Percentiles rank a stretch among this genome's conserved stretches.
These are phyloP conservation scores for Cryphonectria radicalis DNA, from an alignment of 2,329 filamentous ascomycete species.

Conservation along the genomic window DNA sequence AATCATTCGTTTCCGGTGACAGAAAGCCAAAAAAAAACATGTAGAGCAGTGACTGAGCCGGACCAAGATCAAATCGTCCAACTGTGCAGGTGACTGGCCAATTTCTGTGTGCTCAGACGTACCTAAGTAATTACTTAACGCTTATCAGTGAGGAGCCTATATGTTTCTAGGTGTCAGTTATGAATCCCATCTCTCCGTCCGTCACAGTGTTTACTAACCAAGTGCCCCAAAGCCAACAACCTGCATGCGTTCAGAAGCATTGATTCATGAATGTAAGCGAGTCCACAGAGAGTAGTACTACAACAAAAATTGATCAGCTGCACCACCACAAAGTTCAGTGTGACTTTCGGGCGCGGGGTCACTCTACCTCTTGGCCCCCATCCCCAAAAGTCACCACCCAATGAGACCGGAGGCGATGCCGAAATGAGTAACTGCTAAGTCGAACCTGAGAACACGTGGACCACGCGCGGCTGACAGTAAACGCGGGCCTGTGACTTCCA, in stretches of 20 bases:
- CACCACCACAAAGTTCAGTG: neutral
- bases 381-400: neutral
- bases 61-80: neutral
- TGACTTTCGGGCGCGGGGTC: neutral
- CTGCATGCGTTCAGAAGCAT: neutral
- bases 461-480: conserved; percentile 3
- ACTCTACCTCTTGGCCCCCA: neutral
- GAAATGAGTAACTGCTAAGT: conserved; percentile 1
- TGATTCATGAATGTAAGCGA: neutral
- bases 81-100: neutral
- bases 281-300: neutral
- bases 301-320: neutral
- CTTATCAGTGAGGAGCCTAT: neutral
- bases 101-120: neutral
- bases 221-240: neutral
- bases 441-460: neutral
- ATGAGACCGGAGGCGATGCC: conserved; percentile 4
- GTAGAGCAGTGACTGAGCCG: neutral
- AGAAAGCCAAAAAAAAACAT: neutral
- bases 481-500: neutral
- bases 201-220: neutral
- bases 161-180: neutral
- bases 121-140: neutral
- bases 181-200: neutral
- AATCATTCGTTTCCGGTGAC: neutral